Evolutionary conservation across 257 asterid genomes (phyloP).

Genomic region (Capsicum pubescens): DNA sequence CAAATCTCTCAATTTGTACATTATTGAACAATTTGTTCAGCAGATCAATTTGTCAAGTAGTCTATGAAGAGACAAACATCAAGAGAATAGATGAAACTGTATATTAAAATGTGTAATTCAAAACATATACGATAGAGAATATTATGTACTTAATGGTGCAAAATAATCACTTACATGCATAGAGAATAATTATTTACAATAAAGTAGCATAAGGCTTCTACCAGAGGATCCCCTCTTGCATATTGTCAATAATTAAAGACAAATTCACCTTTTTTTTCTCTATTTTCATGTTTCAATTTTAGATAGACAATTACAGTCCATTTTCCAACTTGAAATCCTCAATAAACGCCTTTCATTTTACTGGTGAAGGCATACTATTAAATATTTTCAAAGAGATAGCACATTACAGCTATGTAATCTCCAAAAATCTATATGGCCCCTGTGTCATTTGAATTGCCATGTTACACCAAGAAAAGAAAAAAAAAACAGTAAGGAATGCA

Average conservation of each 20-base stretch:
- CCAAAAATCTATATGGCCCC: background rate
- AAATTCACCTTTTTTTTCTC: background rate
- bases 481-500: background rate
- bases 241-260: slow-evolving; percentile 18
- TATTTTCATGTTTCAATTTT: background rate
- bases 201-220: background rate
- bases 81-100: background rate
- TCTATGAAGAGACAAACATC: slow-evolving; percentile 12
- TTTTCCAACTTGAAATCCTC: background rate
- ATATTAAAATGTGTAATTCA: background rate
- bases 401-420: background rate
- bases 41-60: slow-evolving; percentile 17
- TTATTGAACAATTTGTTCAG: slow-evolving; percentile 18
- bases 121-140: background rate
- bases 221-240: background rate
- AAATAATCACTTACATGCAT: slow-evolving; percentile 11
- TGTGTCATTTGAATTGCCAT: slow-evolving; percentile 18
- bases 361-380: background rate
- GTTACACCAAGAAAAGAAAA: background rate
- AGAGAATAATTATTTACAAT: background rate
- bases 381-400: background rate
- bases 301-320: background rate
- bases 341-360: background rate
- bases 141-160: background rate
- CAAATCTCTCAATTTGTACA: slow-evolving; percentile 22